phyloP scores from a whole-genome alignment of 441 rosid genomes.

The Caryocar brasiliense region DNA sequence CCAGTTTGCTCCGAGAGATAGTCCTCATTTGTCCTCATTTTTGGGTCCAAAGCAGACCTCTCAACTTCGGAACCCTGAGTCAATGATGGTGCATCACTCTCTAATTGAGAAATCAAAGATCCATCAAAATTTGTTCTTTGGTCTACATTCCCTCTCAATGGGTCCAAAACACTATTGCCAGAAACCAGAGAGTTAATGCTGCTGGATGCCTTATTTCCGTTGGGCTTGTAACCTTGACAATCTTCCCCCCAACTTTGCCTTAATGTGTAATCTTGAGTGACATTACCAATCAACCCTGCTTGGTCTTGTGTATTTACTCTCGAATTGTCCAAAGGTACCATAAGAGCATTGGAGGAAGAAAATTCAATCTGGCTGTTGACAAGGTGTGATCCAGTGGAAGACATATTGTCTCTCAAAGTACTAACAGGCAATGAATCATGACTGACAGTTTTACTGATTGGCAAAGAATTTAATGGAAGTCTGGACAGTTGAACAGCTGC shows the following conservation, averaged over 20 bases:
- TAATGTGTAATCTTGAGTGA: slow-evolving; percentile 23
- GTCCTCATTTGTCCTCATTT: slow-evolving; percentile 31
- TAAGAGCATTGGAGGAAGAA: slow-evolving; percentile 21
- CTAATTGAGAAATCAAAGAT: slow-evolving; percentile 26
- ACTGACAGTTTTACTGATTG: slow-evolving; percentile 21
- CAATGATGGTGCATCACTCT: slow-evolving; percentile 17
- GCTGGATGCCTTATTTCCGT: slow-evolving; percentile 19
- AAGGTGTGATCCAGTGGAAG: slow-evolving; percentile 24
- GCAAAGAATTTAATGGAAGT: slow-evolving; percentile 34
- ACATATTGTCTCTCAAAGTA: slow-evolving; percentile 22
- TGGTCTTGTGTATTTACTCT: slow-evolving; percentile 31
- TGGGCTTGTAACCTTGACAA: slow-evolving; percentile 21
- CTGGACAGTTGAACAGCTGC: slow-evolving; percentile 32
- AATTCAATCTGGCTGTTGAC: slow-evolving; percentile 24
- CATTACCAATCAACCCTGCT: slow-evolving; percentile 24
- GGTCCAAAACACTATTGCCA: slow-evolving; percentile 16
- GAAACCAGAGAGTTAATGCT: slow-evolving; percentile 21
- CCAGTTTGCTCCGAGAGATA: slow-evolving; percentile 34
- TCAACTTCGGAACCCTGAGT: slow-evolving; percentile 32
- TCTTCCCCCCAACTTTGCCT: slow-evolving; percentile 35
- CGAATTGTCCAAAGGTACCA: slow-evolving; percentile 24
- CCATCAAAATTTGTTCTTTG: slow-evolving; percentile 29
- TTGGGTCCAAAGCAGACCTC: slow-evolving; percentile 26
- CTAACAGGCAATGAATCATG: slow-evolving; percentile 19
- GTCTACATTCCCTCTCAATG: slow-evolving; percentile 20